phyloP scores from a whole-genome alignment of 257 asterid genomes.

The Parsonsia alboflavescens region DNA sequence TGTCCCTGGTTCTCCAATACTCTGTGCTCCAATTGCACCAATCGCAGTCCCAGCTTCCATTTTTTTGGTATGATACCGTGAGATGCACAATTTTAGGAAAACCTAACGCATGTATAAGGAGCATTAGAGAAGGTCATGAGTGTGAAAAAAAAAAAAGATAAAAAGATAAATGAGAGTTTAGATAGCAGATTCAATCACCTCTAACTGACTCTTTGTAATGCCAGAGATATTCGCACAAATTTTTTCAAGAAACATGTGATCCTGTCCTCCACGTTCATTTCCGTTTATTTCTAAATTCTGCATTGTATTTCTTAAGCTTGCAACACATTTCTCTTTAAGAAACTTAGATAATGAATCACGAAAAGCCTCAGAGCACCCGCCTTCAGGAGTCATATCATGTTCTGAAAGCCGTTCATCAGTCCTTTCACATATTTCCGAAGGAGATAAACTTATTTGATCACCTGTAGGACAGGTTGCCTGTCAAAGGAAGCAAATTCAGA shows the following conservation, averaged over 20 bases:
- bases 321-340: slow-evolving; percentile 36
- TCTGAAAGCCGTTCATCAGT: slow-evolving; percentile 44
- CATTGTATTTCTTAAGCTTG: slow-evolving; percentile 27
- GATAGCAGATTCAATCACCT: slow-evolving; percentile 37
- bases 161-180: background rate
- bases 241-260: slow-evolving; percentile 33
- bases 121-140: background rate
- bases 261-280: slow-evolving; percentile 34
- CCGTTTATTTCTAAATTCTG: slow-evolving; percentile 32
- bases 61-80: slow-evolving; percentile 71
- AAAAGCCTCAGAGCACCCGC: slow-evolving; percentile 53
- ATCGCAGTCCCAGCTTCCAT: slow-evolving; percentile 86
- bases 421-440: slow-evolving; percentile 34
- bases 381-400: slow-evolving; percentile 38
- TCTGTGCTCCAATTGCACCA: slow-evolving; percentile 96
- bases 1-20: slow-evolving; percentile 98
- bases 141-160: no score
- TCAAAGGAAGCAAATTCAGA: slow-evolving; percentile 19
- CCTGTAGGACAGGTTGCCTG: slow-evolving; percentile 92
- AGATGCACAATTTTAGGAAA: slow-evolving; percentile 67
- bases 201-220: slow-evolving; percentile 63
- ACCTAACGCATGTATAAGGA: slow-evolving; percentile 43
- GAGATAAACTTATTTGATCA: slow-evolving; percentile 49
- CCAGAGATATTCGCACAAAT: slow-evolving; percentile 62
- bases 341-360: slow-evolving; percentile 47